Evolutionary conservation across 2,329 filamentous ascomycete genomes (phyloP), one percentile per base, ranked within the genome.

Genomic region (Didymella arachidicola): DNA sequence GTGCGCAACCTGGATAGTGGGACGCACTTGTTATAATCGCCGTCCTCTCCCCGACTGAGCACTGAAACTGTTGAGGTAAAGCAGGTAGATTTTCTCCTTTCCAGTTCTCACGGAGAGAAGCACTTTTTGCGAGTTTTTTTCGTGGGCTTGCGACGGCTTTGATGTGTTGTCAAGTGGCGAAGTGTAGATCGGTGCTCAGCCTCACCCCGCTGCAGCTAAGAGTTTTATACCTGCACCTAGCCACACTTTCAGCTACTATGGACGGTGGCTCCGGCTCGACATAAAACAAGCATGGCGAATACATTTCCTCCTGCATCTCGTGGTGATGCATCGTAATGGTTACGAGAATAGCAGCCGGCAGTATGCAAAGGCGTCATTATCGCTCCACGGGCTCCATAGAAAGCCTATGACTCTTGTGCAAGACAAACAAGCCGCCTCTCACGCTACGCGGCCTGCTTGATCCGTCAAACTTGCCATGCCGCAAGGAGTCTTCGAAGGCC

Each of bases 151-250:
- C 59, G 59, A 58, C 56, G 57, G 53, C 62, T 63, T 69, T 68
- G 66, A 72, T 73, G 71, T 63, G 71, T 64, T 73, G 71, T 68
- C 70, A 68, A 53, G 69, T 72, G 70, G 71, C 71, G 68, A 72
- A 19, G 59, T 30, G 62, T 44, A 45, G 68, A 70, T 68, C 65
- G 44, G 46, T 42, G 57, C 73, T 67, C 72, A 77, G 74, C 74
- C 73, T 74, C 74, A 70, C 27, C 66, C 50, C 43, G 18, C 48
- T 65, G 65, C 60, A 65, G 57, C 65, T 69, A 69, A 45, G 57
- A 59, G 25, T 61, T 45, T 61, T 46, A 43, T 36, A 48, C 39
- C 52, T 61, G 66, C 68, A 70, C 72, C 54, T 67, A 73, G 71
- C 69, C 70, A 73, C 70, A 66, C 61, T 65, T 38, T 63, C 62